A percentile compares a stretch with the other conserved stretches of the same genome.
phyloP scores from a whole-genome alignment of 2,329 filamentous ascomycete genomes.

The Dactylellina parvicollis region DNA sequence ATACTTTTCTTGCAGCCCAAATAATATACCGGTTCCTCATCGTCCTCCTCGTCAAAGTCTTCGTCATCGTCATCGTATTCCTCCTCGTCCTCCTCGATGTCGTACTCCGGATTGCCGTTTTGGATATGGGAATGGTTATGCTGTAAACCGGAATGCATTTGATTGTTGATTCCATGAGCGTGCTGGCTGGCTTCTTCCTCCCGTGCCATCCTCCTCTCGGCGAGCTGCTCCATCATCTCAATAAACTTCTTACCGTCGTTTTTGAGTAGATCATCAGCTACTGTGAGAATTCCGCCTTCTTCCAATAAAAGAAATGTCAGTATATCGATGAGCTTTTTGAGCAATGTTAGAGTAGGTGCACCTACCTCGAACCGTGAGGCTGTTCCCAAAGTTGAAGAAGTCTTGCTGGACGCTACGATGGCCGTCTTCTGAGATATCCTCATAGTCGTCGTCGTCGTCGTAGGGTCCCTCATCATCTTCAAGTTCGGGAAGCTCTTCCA shows the following conservation, averaged over 20 bases:
- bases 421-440: conserved; percentile 68
- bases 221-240: conserved; percentile 99
- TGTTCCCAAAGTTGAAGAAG: conserved; percentile 98
- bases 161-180: conserved; percentile 64
- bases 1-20: conserved; percentile 23
- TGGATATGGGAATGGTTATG: conserved; percentile 77
- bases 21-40: conserved; percentile 69
- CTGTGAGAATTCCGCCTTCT: conserved; percentile 94
- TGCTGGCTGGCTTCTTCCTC: conserved; percentile 86
- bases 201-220: conserved; percentile 94
- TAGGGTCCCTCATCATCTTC: conserved; percentile 68
- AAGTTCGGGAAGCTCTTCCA: conserved; percentile 65
- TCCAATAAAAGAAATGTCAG: conserved; percentile 58
- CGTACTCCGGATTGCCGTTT: conserved; percentile 80
- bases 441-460: conserved; percentile 76
- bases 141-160: conserved; percentile 64
- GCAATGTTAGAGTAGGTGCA: not conserved
- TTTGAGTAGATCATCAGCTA: conserved; percentile 96
- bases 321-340: not conserved
- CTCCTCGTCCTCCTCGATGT: conserved; percentile 72
- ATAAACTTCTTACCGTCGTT: conserved; percentile 99
- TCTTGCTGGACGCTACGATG: conserved; percentile 76
- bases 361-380: conserved; percentile 81
- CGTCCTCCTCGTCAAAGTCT: conserved; percentile 61
- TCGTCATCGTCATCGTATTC: conserved; percentile 74